Evolutionary conservation across 805 yeast genomes (phyloP).

Genomic region (Cyberlindnera petersonii): DNA sequence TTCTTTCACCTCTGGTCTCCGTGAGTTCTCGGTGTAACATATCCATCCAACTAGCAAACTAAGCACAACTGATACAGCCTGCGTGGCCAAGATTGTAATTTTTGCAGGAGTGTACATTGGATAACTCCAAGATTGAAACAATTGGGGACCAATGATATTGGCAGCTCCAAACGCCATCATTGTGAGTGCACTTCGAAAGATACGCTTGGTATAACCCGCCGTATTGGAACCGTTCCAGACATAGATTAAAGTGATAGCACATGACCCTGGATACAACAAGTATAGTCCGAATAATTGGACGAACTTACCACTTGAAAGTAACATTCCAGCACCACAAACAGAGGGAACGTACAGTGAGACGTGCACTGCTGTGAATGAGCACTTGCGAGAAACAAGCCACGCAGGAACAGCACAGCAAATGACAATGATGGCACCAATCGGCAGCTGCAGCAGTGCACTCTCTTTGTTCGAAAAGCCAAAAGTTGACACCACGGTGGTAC

Average conservation of each 20-base stretch:
- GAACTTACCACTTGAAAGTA: constrained; percentile 34
- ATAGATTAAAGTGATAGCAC: constrained; percentile 51
- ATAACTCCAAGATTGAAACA: constrained; percentile 44
- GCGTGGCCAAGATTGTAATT: constrained; percentile 49
- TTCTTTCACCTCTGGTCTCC: constrained; percentile 29
- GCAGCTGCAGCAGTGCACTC: constrained; percentile 48
- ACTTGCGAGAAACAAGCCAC: constrained; percentile 34
- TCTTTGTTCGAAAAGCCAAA: constrained; percentile 26
- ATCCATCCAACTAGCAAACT: constrained; percentile 38
- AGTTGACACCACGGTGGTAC: constrained; percentile 17
- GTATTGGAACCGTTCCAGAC: constrained; percentile 57
- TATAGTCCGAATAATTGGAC: constrained; percentile 47
- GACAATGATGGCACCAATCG: constrained; percentile 46
- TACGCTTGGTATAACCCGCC: constrained; percentile 55
- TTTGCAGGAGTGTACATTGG: constrained; percentile 58
- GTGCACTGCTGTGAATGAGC: constrained; percentile 32
- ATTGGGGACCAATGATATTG: constrained; percentile 58
- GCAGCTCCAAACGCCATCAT: constrained; percentile 53
- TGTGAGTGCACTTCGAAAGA: constrained; percentile 46
- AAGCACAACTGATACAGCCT: constrained; percentile 40
- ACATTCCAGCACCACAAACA: constrained; percentile 45
- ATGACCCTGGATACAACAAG: constrained; percentile 47
- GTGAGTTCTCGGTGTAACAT: constrained; percentile 46
- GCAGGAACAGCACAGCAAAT: constrained; percentile 37
- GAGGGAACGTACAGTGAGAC: constrained; percentile 43